Evolutionary conservation across 2,329 filamentous ascomycete genomes (phyloP).

Genomic region (Seiridium unicorne): DNA sequence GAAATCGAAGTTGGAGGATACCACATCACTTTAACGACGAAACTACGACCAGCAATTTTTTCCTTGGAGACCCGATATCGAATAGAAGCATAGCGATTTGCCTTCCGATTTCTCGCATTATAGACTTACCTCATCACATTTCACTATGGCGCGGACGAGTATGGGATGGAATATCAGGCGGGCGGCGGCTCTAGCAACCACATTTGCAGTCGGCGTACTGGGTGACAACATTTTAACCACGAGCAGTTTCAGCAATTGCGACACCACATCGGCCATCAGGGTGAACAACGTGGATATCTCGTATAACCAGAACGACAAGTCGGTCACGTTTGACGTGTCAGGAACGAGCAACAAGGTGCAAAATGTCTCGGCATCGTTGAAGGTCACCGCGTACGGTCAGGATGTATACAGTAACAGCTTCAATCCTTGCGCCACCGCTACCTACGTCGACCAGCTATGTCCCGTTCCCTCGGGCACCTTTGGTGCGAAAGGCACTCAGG

Average conservation of each 20-base stretch:
- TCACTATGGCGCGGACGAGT: conserved; percentile 22
- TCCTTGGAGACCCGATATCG: neutral
- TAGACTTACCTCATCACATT: neutral
- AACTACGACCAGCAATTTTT: neutral
- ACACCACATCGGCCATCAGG: conserved; percentile 56
- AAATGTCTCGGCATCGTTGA: conserved; percentile 75
- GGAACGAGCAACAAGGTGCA: conserved; percentile 72
- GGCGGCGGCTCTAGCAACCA: conserved; percentile 31
- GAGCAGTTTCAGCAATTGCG: conserved; percentile 75
- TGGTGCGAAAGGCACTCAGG: conserved; percentile 67
- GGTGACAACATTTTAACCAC: conserved; percentile 76
- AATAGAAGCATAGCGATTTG: conserved; percentile 5
- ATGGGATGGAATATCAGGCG: conserved; percentile 25
- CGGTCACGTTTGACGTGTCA: conserved; percentile 77
- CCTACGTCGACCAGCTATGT: conserved; percentile 73
- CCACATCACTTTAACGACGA: neutral
- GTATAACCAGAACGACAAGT: conserved; percentile 74
- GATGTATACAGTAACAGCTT: conserved; percentile 77
- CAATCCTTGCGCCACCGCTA: conserved; percentile 72
- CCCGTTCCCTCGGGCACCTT: conserved; percentile 80
- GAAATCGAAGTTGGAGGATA: neutral
- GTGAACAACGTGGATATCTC: conserved; percentile 74
- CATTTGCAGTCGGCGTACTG: conserved; percentile 47
- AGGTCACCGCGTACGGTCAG: conserved; percentile 81
- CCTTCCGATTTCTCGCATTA: neutral